phyloP scores from a whole-genome alignment of 179 eudicot genomes.

The Beta lomatogona region DNA sequence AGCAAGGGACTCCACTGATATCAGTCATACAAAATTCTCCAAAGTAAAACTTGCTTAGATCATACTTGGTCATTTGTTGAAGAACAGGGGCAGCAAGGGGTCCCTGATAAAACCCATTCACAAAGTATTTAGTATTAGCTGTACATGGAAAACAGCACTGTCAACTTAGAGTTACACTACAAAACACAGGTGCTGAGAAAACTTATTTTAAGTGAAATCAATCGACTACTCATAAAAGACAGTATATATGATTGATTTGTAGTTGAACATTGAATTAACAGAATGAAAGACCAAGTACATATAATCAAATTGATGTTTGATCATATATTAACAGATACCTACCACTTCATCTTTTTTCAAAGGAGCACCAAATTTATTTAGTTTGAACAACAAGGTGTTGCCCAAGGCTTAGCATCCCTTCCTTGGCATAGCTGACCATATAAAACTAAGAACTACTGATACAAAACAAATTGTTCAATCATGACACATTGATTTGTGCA shows the following conservation, averaged over 20 bases:
- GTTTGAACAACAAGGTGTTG: not conserved
- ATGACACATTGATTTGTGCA: not conserved
- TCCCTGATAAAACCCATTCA: constrained; percentile 53
- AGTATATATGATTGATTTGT: not conserved
- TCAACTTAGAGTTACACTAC: not conserved
- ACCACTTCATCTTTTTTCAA: not conserved
- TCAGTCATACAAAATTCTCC: constrained; percentile 68
- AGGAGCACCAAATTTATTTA: not conserved
- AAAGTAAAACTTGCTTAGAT: constrained; percentile 89
- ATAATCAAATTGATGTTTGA: not conserved
- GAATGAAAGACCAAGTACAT: not conserved
- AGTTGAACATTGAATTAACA: not conserved
- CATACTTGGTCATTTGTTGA: constrained; percentile 81
- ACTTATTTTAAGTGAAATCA: not conserved
- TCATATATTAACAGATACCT: not conserved
- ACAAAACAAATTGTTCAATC: not conserved
- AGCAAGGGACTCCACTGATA: constrained; percentile 77
- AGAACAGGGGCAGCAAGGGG: constrained; percentile 95
- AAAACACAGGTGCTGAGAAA: not conserved
- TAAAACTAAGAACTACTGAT: constrained; percentile 6
- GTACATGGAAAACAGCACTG: not conserved
- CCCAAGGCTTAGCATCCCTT: not conserved
- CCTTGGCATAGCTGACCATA: not conserved
- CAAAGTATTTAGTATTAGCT: constrained; percentile 14
- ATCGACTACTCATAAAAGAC: not conserved